These are phyloP conservation scores for Hypoxylon intermedium DNA, from an alignment of 495 filamentous ascomycete genomes.

Conservation along the genomic window DNA sequence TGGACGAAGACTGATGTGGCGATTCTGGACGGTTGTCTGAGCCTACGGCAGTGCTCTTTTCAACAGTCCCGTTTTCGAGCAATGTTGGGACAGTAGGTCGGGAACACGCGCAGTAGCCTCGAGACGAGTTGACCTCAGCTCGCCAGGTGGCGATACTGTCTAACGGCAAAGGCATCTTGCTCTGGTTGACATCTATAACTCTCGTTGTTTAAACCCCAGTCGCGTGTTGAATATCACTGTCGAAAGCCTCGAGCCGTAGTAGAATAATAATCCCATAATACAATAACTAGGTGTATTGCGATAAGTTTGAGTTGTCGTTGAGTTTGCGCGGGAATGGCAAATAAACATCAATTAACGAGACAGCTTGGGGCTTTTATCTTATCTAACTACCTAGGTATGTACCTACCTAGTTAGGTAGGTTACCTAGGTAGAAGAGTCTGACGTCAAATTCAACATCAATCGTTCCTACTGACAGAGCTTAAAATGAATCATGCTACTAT, in stretches of 20 bases:
- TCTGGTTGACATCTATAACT: no score
- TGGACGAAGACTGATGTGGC: not conserved
- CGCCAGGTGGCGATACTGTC: slow-evolving; percentile 39
- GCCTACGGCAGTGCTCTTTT: slow-evolving; percentile 5
- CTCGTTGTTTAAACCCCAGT: no score
- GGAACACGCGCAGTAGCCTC: slow-evolving; percentile 32
- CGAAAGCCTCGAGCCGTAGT: no score
- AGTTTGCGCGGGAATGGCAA: no score
- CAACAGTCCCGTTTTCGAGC: not conserved
- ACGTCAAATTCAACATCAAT: not conserved
- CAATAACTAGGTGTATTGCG: not conserved
- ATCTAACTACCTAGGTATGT: not conserved
- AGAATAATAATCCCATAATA: not conserved
- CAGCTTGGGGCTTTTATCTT: no score
- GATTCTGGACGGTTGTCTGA: slow-evolving; percentile 5
- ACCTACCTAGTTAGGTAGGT: no score
- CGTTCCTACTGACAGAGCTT: no score
- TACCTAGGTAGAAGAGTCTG: no score
- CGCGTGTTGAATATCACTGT: not conserved
- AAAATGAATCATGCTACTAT: no score
- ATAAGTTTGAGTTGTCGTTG: no score
- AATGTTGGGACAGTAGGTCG: not conserved
- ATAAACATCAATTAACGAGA: no score
- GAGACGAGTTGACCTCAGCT: slow-evolving; percentile 30
- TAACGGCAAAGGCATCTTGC: slow-evolving; percentile 6